Conservation (phyloP, 2,329 filamentous ascomycete genomes). For the Xylaria sp. region DNA sequence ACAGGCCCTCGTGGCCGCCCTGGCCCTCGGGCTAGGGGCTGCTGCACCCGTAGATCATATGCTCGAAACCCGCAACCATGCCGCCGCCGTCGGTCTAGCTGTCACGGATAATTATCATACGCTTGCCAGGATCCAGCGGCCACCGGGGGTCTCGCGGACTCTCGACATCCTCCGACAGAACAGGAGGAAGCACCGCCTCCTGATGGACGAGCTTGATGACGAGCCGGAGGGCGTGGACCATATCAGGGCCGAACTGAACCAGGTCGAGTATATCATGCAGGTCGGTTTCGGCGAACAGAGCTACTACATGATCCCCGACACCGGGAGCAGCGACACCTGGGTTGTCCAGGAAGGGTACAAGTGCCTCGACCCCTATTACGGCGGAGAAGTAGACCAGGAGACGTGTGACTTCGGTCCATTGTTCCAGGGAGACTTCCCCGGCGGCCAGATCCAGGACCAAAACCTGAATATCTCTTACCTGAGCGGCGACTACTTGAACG, state of each 20-base stretch:
- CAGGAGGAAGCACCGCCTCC: slow-evolving; percentile 6
- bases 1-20: slow-evolving; percentile 13
- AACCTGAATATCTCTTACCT: slow-evolving; percentile 38
- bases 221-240: slow-evolving; percentile 27
- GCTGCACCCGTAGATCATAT: slow-evolving; percentile 19
- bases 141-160: slow-evolving; percentile 8
- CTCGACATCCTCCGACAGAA: slow-evolving; percentile 16
- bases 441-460: slow-evolving; percentile 32
- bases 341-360: slow-evolving; percentile 32
- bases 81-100: slow-evolving; percentile 23
- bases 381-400: slow-evolving; percentile 17
- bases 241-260: slow-evolving; percentile 22
- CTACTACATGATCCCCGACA: slow-evolving; percentile 37
- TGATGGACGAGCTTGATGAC: slow-evolving; percentile 10
- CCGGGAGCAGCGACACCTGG: slow-evolving; percentile 39
- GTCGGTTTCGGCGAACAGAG: slow-evolving; percentile 29
- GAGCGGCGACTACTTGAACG: slow-evolving; percentile 33
- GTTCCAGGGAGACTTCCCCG: slow-evolving; percentile 35
- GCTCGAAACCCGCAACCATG: slow-evolving; percentile 15
- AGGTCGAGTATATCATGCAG: slow-evolving; percentile 37
- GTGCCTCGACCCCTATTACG: slow-evolving; percentile 31
- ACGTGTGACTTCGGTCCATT: slow-evolving; percentile 35
- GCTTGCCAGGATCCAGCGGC: slow-evolving; percentile 16
- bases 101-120: slow-evolving; percentile 28
- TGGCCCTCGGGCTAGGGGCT: slow-evolving; percentile 9